Conservation (phyloP, 2,329 filamentous ascomycete species). For the Sarocladiaceae sp. region DNA sequence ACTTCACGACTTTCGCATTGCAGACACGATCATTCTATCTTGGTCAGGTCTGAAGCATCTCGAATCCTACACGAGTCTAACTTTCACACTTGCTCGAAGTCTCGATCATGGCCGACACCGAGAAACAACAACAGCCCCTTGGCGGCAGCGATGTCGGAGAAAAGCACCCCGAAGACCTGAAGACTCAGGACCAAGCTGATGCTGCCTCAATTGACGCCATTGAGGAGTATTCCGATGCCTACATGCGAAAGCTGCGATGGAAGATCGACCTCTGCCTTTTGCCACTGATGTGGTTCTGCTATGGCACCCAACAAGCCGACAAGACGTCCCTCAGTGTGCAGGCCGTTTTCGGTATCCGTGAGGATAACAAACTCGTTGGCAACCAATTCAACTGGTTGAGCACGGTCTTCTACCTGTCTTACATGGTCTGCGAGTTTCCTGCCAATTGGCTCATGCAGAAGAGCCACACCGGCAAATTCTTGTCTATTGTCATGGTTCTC, state of each 20-base stretch:
- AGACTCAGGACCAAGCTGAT: neutral
- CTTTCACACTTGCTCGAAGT: too few relatives aligned
- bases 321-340: constrained; percentile 25
- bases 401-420: constrained; percentile 25
- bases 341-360: constrained; percentile 23
- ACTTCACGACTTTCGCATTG: too few relatives aligned
- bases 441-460: constrained; percentile 28
- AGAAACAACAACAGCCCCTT: neutral
- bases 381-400: constrained; percentile 26
- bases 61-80: too few relatives aligned
- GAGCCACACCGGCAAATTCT: constrained; percentile 27
- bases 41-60: too few relatives aligned
- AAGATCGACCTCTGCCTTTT: constrained; percentile 26
- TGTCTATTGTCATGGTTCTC: constrained; percentile 28
- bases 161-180: neutral
- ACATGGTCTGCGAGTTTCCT: constrained; percentile 22
- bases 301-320: constrained; percentile 24
- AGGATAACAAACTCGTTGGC: constrained; percentile 23
- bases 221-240: constrained; percentile 18
- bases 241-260: constrained; percentile 22
- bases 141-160: neutral
- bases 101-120: neutral
- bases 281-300: constrained; percentile 26
- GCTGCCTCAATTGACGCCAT: constrained; percentile 11
- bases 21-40: too few relatives aligned